A percentile compares a stretch with the other conserved stretches of the same genome.
Conservation (phyloP, 1,139 yeast genomes). For the Nakaseomyces kungkrabaensis region DNA sequence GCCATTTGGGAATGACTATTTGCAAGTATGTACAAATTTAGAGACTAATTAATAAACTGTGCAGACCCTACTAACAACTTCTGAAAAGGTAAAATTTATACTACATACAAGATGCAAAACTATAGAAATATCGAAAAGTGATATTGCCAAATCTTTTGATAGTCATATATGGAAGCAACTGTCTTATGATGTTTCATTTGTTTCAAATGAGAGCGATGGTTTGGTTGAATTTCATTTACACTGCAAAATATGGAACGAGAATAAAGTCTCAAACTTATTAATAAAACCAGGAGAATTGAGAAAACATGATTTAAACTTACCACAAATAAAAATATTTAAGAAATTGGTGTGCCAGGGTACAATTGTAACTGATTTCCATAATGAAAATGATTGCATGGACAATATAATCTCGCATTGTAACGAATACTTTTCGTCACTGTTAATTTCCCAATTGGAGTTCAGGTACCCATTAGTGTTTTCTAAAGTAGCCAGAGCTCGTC, state of each 20-base stretch:
- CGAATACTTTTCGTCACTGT: constrained; percentile 20
- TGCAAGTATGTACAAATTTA: not conserved
- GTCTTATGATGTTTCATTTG: not conserved
- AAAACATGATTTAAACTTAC: not conserved
- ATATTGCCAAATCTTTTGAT: not conserved
- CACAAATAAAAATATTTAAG: not conserved
- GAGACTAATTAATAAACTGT: too few species aligned
- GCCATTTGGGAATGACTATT: not conserved
- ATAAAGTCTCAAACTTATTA: not conserved
- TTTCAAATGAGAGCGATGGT: not conserved
- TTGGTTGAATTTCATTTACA: not conserved
- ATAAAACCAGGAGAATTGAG: not conserved
- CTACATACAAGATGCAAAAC: not conserved
- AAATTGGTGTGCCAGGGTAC: not conserved
- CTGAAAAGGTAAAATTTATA: not conserved
- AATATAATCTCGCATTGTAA: constrained; percentile 1
- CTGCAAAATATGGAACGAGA: not conserved
- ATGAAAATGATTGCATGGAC: not conserved
- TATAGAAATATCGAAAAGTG: not conserved
- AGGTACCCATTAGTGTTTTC: constrained; percentile 24
- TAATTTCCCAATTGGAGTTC: constrained; percentile 25
- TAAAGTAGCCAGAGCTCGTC: constrained; percentile 13
- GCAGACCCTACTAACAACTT: not conserved
- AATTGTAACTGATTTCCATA: not conserved
- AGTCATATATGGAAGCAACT: not conserved